phyloP scores from a whole-genome alignment of 495 filamentous ascomycete genomes.

The Stereocaulon alpinum region DNA sequence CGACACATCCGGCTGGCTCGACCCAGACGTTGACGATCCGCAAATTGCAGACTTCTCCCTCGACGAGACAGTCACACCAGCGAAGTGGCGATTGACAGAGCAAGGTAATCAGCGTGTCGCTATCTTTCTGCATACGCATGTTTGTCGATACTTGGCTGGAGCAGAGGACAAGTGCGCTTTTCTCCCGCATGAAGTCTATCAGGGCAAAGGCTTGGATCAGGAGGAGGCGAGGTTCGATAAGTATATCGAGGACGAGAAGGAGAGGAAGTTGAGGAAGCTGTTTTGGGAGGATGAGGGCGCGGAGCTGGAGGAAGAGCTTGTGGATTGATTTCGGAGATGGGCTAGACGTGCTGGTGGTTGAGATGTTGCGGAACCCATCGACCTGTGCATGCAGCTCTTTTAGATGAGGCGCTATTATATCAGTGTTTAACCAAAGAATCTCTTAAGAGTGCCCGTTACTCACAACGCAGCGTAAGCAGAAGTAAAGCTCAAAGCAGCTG shows the following conservation, averaged over 20 bases:
- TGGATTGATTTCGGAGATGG: not conserved
- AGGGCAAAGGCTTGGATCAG: constrained; percentile 27
- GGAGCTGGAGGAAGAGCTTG: constrained; percentile 1
- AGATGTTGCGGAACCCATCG: no score
- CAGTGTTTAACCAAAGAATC: no score
- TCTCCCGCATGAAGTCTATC: constrained; percentile 30
- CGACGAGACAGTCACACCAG: constrained; percentile 19
- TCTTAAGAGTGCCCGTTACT: no score
- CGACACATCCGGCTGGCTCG: constrained; percentile 36
- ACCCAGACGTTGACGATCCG: constrained; percentile 12
- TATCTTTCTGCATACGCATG: constrained; percentile 33
- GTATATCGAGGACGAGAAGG: constrained; percentile 27
- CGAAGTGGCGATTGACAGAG: constrained; percentile 28
- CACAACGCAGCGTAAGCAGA: no score
- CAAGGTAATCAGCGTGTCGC: constrained; percentile 31
- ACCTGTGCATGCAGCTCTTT: no score
- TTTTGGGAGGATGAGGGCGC: constrained; percentile 23
- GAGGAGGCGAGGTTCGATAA: constrained; percentile 26
- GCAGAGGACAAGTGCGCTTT: constrained; percentile 30
- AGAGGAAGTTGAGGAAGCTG: constrained; percentile 27
- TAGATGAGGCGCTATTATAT: no score
- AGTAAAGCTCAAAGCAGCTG: no score
- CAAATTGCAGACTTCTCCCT: constrained; percentile 25
- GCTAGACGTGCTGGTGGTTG: no score
- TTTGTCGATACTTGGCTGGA: constrained; percentile 31